phyloP scores from a whole-genome alignment of 805 yeast species.

The Saccharomycodes ludwigii region DNA sequence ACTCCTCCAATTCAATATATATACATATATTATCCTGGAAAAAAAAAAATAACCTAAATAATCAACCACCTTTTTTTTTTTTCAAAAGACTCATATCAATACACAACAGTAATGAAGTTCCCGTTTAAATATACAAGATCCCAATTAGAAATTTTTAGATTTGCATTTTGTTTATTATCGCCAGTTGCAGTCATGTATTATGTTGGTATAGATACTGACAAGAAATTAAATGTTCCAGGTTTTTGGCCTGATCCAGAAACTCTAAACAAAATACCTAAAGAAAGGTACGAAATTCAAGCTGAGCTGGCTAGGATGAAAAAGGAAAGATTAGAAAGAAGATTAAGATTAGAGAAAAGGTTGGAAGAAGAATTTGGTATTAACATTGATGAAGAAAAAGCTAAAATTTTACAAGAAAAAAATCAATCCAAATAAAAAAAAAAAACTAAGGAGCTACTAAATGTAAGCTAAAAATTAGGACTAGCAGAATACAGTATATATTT shows the following conservation, averaged over 20 bases:
- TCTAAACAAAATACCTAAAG: constrained; percentile 82
- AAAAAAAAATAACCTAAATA: no score
- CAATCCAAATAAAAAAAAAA: no score
- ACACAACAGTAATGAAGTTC: constrained; percentile 6
- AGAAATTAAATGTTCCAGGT: constrained; percentile 80
- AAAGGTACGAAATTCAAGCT: constrained; percentile 81
- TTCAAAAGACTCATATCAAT: constrained; percentile 20
- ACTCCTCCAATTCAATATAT: no score
- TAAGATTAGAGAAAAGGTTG: constrained; percentile 60
- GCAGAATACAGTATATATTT: no score
- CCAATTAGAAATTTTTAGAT: constrained; percentile 44
- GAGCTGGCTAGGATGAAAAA: constrained; percentile 80
- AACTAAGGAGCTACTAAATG: no score
- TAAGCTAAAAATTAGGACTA: no score
- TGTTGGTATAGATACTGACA: constrained; percentile 83
- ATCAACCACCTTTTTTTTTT: no score
- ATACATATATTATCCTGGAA: no score
- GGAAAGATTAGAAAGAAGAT: constrained; percentile 62
- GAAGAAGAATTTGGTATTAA: constrained; percentile 52
- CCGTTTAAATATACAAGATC: constrained; percentile 31
- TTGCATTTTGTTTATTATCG: constrained; percentile 71
- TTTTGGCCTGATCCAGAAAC: constrained; percentile 97
- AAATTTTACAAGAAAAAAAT: constrained; percentile 17
- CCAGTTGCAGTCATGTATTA: constrained; percentile 91
- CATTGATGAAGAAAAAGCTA: constrained; percentile 32